Conservation (phyloP, 2,329 filamentous ascomycete species). For the Diplodia sapinea region DNA sequence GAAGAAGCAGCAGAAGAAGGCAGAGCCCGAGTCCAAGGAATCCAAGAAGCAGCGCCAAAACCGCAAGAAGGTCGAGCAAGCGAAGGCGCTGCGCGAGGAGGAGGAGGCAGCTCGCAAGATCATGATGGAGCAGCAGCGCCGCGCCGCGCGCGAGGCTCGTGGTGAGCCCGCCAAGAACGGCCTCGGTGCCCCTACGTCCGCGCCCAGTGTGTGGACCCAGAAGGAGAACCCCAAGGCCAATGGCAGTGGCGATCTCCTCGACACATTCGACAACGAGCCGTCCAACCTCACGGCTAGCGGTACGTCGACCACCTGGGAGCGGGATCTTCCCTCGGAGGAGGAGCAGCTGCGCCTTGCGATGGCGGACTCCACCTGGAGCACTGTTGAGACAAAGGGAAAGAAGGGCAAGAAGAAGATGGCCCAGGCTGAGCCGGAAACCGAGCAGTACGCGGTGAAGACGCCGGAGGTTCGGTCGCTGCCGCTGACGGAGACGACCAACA, state of each 20-base stretch:
- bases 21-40: constrained; percentile 63
- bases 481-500: constrained; percentile 31
- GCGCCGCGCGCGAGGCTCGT: constrained; percentile 79
- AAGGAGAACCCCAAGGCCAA: constrained; percentile 37
- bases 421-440: constrained; percentile 33
- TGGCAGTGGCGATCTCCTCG: constrained; percentile 49
- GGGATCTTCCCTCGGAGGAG: constrained; percentile 62
- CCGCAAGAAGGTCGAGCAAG: constrained; percentile 82
- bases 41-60: constrained; percentile 97
- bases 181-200: constrained; percentile 54
- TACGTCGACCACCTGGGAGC: constrained; percentile 52
- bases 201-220: constrained; percentile 63
- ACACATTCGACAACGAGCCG: constrained; percentile 56
- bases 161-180: constrained; percentile 85
- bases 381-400: constrained; percentile 62
- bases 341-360: constrained; percentile 62
- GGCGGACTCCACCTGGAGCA: constrained; percentile 65
- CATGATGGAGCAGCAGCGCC: constrained; percentile 81
- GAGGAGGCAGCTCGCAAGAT: constrained; percentile 78
- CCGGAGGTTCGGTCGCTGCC: constrained; percentile 48
- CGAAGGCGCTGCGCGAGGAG: constrained; percentile 75
- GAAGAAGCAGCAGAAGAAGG: constrained; percentile 65
- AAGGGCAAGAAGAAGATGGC: constrained; percentile 59
- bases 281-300: constrained; percentile 47
- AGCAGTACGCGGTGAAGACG: constrained; percentile 47